These are phyloP conservation scores for Penicillium bovifimosum DNA, from an alignment of 495 filamentous ascomycete species.

Conservation along the genomic window DNA sequence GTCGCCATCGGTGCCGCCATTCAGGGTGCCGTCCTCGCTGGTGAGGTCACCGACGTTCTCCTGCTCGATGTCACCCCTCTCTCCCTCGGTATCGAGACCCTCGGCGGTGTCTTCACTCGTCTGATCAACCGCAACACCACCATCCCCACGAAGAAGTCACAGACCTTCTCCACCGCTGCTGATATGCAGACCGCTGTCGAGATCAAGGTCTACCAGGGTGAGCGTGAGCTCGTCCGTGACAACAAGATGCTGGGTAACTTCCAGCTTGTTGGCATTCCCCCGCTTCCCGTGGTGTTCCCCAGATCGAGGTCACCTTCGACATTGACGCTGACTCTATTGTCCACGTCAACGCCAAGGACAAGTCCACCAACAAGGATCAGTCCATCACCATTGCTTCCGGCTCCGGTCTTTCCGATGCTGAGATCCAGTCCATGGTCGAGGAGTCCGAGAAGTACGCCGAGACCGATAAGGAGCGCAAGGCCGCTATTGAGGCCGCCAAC, in stretches of 20 bases:
- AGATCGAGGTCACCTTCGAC: slow-evolving; percentile 98
- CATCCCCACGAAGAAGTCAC: slow-evolving; percentile 99
- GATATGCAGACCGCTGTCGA: slow-evolving; percentile 99
- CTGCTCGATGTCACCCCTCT: slow-evolving; percentile 96
- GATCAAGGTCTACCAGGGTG: slow-evolving; percentile 99
- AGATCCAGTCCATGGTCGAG: slow-evolving; percentile 95
- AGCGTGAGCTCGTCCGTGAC: slow-evolving; percentile 98
- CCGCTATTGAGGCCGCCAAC: slow-evolving; percentile 91
- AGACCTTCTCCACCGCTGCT: slow-evolving; percentile 96
- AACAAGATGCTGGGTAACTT: slow-evolving; percentile 99
- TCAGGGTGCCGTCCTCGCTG: slow-evolving; percentile 93
- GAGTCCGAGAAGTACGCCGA: slow-evolving; percentile 97
- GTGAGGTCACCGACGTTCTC: slow-evolving; percentile 94
- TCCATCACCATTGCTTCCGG: slow-evolving; percentile 98
- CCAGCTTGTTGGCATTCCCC: slow-evolving; percentile 99
- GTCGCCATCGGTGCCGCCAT: slow-evolving; percentile 98
- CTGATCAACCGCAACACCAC: slow-evolving; percentile 99
- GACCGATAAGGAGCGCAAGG: slow-evolving; percentile 93
- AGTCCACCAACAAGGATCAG: slow-evolving; percentile 99
- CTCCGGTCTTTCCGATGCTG: slow-evolving; percentile 89
- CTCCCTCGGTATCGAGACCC: slow-evolving; percentile 98
- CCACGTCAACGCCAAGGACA: slow-evolving; percentile 98
- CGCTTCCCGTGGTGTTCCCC: slow-evolving; percentile 94
- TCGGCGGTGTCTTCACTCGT: slow-evolving; percentile 98
- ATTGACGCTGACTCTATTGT: slow-evolving; percentile 99